Evolutionary conservation across 2,329 filamentous ascomycete genomes (phyloP).

Genomic region (Hypomyces perniciosus): DNA sequence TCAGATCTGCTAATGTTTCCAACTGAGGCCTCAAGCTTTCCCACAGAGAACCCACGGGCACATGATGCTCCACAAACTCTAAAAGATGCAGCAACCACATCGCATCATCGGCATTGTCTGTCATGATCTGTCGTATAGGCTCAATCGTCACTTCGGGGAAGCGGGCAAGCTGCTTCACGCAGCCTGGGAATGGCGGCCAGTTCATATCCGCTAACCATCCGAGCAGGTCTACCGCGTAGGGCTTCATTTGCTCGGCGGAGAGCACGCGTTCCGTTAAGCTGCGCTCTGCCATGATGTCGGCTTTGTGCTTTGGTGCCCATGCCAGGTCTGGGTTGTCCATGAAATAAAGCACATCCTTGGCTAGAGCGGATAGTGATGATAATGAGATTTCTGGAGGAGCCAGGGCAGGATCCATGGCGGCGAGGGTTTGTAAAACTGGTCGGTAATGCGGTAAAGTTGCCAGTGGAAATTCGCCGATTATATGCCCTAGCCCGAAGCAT

Average conservation of each 20-base stretch:
- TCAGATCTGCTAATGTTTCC: neutral
- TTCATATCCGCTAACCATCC: slow-evolving; percentile 7
- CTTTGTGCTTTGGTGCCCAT: slow-evolving; percentile 9
- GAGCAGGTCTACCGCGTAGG: slow-evolving; percentile 2
- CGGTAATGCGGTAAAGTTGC: neutral
- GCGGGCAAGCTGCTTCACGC: slow-evolving; percentile 6
- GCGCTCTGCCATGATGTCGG: slow-evolving; percentile 1
- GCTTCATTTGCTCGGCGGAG: slow-evolving; percentile 4
- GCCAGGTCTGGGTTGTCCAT: slow-evolving; percentile 4
- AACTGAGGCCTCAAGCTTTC: slow-evolving; percentile 1
- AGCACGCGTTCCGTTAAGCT: slow-evolving; percentile 3
- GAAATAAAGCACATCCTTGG: slow-evolving; percentile 4
- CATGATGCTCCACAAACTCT: slow-evolving; percentile 1
- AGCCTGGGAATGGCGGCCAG: slow-evolving; percentile 3
- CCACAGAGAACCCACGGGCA: slow-evolving; percentile 4
- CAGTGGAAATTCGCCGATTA: slow-evolving; percentile 5
- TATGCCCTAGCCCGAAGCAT: neutral
- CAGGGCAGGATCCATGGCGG: neutral
- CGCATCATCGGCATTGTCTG: neutral
- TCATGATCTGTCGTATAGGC: slow-evolving; percentile 3
- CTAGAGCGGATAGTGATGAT: neutral
- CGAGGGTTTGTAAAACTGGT: neutral
- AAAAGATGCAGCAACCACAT: slow-evolving; percentile 7
- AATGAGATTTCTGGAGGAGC: neutral
- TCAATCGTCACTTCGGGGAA: slow-evolving; percentile 8